Conservation (phyloP, 1,284 basidiomycete genomes). For the Erythrobasidium hasegawianum region DNA sequence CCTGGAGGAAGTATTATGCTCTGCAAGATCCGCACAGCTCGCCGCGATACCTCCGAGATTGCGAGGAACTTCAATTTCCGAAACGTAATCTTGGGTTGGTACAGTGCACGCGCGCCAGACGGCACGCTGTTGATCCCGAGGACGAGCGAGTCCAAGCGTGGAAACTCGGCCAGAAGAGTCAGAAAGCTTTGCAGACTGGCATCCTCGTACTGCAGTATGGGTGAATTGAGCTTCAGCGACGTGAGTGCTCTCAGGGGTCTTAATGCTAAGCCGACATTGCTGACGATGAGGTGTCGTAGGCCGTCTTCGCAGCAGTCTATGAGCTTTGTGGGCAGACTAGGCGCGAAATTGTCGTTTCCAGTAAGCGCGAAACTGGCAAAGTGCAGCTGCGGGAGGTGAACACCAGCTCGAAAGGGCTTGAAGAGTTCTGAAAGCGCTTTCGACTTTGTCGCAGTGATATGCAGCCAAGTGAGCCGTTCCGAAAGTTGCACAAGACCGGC, state of each 20-base stretch:
- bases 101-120: background rate
- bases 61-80: background rate
- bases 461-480: constrained; percentile 1
- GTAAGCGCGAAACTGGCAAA: background rate
- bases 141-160: background rate
- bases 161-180: background rate
- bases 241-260: background rate
- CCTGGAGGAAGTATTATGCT: background rate
- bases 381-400: background rate
- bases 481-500: too few species aligned
- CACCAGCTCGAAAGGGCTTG: background rate
- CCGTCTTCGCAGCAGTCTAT: background rate
- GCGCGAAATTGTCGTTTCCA: background rate
- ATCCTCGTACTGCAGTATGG: background rate
- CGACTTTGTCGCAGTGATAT: background rate
- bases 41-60: background rate
- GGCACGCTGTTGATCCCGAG: background rate
- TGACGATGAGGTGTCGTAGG: background rate
- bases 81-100: background rate
- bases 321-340: background rate
- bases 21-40: background rate
- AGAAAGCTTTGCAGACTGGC: background rate
- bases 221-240: background rate
- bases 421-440: background rate
- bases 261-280: background rate